These are phyloP conservation scores for Chrysanthemum makinoi DNA, from an alignment of 129 eudicot genomes.

Conservation along the genomic window DNA sequence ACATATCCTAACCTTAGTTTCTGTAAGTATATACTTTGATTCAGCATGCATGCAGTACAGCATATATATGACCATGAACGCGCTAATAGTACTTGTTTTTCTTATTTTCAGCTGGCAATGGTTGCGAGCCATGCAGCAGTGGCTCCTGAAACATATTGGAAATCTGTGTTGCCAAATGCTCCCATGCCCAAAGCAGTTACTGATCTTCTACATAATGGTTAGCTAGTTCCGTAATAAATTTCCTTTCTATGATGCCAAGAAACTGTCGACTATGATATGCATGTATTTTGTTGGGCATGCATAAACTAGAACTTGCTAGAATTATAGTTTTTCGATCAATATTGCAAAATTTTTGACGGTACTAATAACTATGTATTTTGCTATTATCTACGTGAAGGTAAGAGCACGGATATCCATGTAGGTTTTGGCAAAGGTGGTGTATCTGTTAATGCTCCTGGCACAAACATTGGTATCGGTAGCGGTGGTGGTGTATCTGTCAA, in stretches of 20 bases:
- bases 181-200: slow-evolving; percentile 66
- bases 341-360: background rate
- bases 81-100: background rate
- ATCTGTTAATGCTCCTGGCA: slow-evolving; percentile 32
- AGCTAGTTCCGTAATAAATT: background rate
- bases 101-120: slow-evolving; percentile 34
- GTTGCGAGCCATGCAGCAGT: slow-evolving; percentile 44
- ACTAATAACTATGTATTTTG: background rate
- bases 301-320: background rate
- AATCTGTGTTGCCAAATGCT: slow-evolving; percentile 46
- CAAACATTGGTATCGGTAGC: slow-evolving; percentile 20
- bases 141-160: slow-evolving; percentile 60
- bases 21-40: slow-evolving; percentile 33
- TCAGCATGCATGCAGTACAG: slow-evolving; percentile 20
- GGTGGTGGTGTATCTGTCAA: slow-evolving; percentile 37
- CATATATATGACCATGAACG: background rate
- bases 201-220: slow-evolving; percentile 35
- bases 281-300: slow-evolving; percentile 13
- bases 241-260: background rate
- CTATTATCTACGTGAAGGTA: slow-evolving; percentile 34
- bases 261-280: background rate
- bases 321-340: background rate
- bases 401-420: slow-evolving; percentile 37
- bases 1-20: slow-evolving; percentile 39
- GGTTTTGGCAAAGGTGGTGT: slow-evolving; percentile 38